phyloP scores from a whole-genome alignment of 495 filamentous ascomycete genomes.

The Penicillium cinerascens region DNA sequence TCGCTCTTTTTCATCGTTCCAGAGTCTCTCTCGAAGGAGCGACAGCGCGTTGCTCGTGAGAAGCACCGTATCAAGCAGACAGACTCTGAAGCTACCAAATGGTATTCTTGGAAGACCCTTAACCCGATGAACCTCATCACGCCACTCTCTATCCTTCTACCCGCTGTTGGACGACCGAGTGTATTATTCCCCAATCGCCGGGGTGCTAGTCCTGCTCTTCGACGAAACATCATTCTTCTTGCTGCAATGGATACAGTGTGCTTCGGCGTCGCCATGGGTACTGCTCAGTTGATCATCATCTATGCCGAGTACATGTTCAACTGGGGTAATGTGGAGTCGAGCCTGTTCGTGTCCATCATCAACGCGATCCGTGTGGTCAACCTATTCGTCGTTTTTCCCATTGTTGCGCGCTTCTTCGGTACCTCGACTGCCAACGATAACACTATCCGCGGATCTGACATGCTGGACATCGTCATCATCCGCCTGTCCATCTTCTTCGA shows the following conservation, averaged over 20 bases:
- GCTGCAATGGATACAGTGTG: conserved; percentile 74
- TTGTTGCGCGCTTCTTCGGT: conserved; percentile 66
- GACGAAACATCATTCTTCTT: conserved; percentile 75
- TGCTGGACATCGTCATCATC: conserved; percentile 71
- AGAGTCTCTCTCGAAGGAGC: conserved; percentile 71
- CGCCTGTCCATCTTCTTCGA: conserved; percentile 76
- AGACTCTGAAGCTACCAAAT: conserved; percentile 9
- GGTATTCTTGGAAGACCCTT: conserved; percentile 20
- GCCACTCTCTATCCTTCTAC: conserved; percentile 76
- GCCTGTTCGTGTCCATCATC: conserved; percentile 70
- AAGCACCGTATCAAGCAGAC: conserved; percentile 46
- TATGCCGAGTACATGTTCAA: conserved; percentile 76
- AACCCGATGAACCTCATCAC: conserved; percentile 61
- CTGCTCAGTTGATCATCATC: conserved; percentile 69
- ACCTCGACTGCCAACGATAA: conserved; percentile 36
- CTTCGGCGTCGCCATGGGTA: conserved; percentile 79
- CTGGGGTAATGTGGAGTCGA: conserved; percentile 76
- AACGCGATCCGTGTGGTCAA: conserved; percentile 70
- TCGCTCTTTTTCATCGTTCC: conserved; percentile 69
- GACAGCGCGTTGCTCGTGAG: conserved; percentile 64
- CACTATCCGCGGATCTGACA: conserved; percentile 67
- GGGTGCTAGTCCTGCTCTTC: conserved; percentile 56
- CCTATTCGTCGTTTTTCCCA: conserved; percentile 70
- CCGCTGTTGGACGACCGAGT: conserved; percentile 59
- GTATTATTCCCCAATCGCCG: conserved; percentile 58